A percentile compares a stretch with the other conserved stretches of the same genome.
These are phyloP conservation scores for Striga hermonthica DNA, from an alignment of 305 asterid genomes.

Conservation along the genomic window DNA sequence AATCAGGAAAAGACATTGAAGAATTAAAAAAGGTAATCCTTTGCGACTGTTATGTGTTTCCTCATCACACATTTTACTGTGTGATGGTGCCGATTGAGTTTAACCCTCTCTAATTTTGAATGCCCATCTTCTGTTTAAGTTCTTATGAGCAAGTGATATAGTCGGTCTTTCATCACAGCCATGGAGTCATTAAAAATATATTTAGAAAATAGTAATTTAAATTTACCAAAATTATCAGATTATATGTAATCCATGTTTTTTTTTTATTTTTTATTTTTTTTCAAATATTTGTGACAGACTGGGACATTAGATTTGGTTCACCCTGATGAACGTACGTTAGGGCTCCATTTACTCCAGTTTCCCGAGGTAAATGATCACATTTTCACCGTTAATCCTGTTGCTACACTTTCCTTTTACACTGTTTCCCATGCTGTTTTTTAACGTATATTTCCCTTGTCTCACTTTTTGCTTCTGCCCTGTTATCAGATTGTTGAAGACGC, in stretches of 20 bases:
- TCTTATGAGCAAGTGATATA: too few relatives aligned
- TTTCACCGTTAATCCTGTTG: constrained; percentile 33
- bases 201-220: too few relatives aligned
- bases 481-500: constrained; percentile 54
- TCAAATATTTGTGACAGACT: constrained; percentile 42
- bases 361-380: constrained; percentile 33
- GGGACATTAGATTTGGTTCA: constrained; percentile 67
- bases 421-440: not conserved
- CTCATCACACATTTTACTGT: too few relatives aligned
- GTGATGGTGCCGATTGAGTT: too few relatives aligned
- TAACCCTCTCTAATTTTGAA: too few relatives aligned
- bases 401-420: too few relatives aligned
- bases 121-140: too few relatives aligned
- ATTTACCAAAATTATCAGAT: not conserved
- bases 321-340: constrained; percentile 37
- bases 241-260: constrained; percentile 11
- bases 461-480: constrained; percentile 23
- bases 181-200: too few relatives aligned
- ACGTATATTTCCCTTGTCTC: constrained; percentile 13
- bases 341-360: constrained; percentile 8
- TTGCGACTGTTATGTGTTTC: too few relatives aligned
- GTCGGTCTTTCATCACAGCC: too few relatives aligned
- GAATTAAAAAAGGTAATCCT: constrained; percentile 61
- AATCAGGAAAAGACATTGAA: constrained; percentile 72
- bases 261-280: constrained; percentile 19